Evolutionary conservation across 371 early-diverging fungal species (phyloP), one percentile per base, ranked within the genome.

Genomic region (Mortierella sp.): DNA sequence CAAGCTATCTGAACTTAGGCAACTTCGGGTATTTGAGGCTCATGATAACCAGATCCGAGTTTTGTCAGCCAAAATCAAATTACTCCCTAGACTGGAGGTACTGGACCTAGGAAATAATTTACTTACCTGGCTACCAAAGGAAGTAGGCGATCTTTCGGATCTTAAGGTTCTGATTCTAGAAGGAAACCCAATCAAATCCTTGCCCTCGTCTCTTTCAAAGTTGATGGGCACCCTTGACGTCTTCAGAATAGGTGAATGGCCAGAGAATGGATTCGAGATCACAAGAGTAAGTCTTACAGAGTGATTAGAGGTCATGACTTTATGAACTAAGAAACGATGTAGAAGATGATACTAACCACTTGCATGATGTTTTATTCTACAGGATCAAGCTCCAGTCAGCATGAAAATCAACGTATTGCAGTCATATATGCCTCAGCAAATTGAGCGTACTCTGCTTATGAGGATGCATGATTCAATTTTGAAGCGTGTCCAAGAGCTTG

Each of bases 381-480:
- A 83, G 77, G 81, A 81, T 4, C 81, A 81, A 57, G 30, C 65
- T 0, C 81, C 67, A 52, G 63, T 75, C 43, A 83, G 72, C 52
- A 76, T 78, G 71, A 81, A 84, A 61, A 74, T 81, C 66, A 85
- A 68, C 66, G 78, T 77, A 12, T 55, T 77, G 61, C 80, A 84
- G 70, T 72, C 79, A 16, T 66, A 72, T 28, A 72, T 85, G 77
- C 81, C 85, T 2, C 77, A 68, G 20, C 83, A 83, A 18, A 84
- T 85, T 26, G 85, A 85, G 58, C 74, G 84, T 32, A 81, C 83
- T 3, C 62, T 85, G 24, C 69, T 85, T 45, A 66, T 84, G 84
- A 77, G 84, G 51, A 84, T 85, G 85, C 85, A 85, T 52, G 85
- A 85, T 22, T 74, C 84, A 14, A 84, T 85, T 32, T 58, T 84